These are phyloP conservation scores for Zarea fungicola DNA, from an alignment of 2,329 filamentous ascomycete genomes.

Conservation along the genomic window DNA sequence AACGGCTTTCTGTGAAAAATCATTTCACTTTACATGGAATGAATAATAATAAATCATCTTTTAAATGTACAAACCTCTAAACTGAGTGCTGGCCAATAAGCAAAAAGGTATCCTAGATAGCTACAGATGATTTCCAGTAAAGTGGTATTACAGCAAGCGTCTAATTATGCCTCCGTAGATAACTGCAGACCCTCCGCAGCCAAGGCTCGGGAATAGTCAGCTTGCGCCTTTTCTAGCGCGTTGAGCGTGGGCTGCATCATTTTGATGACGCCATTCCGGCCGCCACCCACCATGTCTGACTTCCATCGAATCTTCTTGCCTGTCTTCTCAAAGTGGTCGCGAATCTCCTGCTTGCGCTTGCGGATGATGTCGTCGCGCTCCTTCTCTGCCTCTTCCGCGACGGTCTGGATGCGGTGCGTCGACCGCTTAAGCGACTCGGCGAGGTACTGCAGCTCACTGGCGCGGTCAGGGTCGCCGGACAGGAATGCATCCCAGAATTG, in stretches of 20 bases:
- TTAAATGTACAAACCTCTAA: too few relatives aligned
- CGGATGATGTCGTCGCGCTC: slow-evolving; percentile 65
- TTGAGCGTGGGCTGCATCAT: slow-evolving; percentile 70
- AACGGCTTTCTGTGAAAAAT: not conserved
- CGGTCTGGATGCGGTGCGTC: slow-evolving; percentile 70
- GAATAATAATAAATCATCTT: not conserved
- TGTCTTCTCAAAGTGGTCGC: slow-evolving; percentile 65
- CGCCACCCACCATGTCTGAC: slow-evolving; percentile 64
- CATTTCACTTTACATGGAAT: slow-evolving; percentile 11
- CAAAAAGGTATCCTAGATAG: too few relatives aligned
- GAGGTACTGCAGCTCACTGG: slow-evolving; percentile 73
- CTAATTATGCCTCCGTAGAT: slow-evolving; percentile 36
- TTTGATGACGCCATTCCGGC: slow-evolving; percentile 67
- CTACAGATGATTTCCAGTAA: too few relatives aligned
- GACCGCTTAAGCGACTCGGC: slow-evolving; percentile 77
- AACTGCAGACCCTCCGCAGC: slow-evolving; percentile 54
- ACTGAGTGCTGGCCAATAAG: too few relatives aligned
- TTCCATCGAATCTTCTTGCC: slow-evolving; percentile 69
- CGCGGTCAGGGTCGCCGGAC: slow-evolving; percentile 77
- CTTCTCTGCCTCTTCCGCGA: slow-evolving; percentile 73
- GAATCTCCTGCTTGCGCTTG: slow-evolving; percentile 62
- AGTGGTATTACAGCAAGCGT: too few relatives aligned
- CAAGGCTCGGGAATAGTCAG: slow-evolving; percentile 66
- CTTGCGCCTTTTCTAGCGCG: slow-evolving; percentile 64
- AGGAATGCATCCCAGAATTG: slow-evolving; percentile 95